Conservation (phyloP, 2,329 filamentous ascomycete species). For the Pleomassaria siparia region DNA sequence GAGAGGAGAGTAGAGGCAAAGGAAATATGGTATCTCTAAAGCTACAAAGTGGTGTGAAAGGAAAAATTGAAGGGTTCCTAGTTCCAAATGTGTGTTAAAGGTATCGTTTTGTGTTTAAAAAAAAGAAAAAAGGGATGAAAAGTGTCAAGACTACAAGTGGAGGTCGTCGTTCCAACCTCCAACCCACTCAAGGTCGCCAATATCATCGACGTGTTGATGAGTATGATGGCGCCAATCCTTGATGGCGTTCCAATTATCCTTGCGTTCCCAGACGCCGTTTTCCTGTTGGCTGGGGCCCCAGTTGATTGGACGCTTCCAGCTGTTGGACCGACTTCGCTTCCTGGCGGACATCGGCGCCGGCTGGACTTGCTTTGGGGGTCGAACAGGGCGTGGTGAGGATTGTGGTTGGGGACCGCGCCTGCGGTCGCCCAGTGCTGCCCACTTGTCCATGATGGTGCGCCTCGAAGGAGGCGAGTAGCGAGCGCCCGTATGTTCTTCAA, state of each 20-base stretch:
- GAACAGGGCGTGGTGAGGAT: conserved; percentile 47
- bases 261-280: conserved; percentile 39
- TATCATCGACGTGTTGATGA: conserved; percentile 57
- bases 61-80: conserved; percentile 15
- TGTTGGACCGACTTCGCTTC: conserved; percentile 44
- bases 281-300: conserved; percentile 41
- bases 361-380: conserved; percentile 30
- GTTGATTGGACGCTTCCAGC: conserved; percentile 40
- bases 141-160: conserved; percentile 58
- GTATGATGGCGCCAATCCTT: conserved; percentile 54
- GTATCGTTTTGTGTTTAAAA: conserved; percentile 22
- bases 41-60: conserved; percentile 34
- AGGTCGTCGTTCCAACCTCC: conserved; percentile 81
- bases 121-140: conserved; percentile 38
- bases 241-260: conserved; percentile 47
- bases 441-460: conserved; percentile 73
- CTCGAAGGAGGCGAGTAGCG: conserved; percentile 70
- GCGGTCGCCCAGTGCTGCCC: conserved; percentile 83
- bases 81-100: conserved; percentile 16
- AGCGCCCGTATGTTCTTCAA: conserved; percentile 61
- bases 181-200: conserved; percentile 90
- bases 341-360: conserved; percentile 36
- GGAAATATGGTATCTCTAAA: conserved; percentile 44
- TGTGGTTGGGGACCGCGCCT: conserved; percentile 64
- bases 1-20: too few relatives aligned